Conservation (phyloP, 495 filamentous ascomycete genomes). For the Daldinia concentrica region DNA sequence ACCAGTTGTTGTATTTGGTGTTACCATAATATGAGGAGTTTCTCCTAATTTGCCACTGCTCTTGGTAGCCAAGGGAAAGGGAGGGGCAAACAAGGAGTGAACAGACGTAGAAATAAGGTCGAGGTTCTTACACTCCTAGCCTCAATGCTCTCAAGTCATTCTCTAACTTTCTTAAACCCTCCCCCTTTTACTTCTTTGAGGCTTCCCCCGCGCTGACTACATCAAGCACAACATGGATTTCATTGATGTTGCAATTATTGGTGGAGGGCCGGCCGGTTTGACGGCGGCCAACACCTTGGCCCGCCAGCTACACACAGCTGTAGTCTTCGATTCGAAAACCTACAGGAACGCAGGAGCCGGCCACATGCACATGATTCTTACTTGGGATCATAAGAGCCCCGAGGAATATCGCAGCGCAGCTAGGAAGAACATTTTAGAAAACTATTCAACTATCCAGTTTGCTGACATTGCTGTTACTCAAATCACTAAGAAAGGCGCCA, state of each 20-base stretch:
- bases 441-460: background rate
- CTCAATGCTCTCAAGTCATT: background rate
- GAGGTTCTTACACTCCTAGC: no score
- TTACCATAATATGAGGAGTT: no score
- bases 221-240: no score
- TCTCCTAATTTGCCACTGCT: no score
- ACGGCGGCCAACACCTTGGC: background rate
- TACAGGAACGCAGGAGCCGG: background rate
- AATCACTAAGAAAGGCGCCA: background rate
- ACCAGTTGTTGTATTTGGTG: no score
- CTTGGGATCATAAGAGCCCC: background rate
- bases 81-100: background rate
- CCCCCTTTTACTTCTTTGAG: background rate
- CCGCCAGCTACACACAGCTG: background rate
- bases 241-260: background rate
- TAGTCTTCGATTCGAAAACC: background rate
- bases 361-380: background rate
- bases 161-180: background rate
- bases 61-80: background rate
- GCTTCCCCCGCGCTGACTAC: background rate
- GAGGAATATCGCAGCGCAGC: background rate
- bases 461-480: background rate
- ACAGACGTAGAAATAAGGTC: background rate
- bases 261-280: background rate
- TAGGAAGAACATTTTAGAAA: background rate